Conservation (phyloP, 805 yeast species). For the Priceomyces medius region DNA sequence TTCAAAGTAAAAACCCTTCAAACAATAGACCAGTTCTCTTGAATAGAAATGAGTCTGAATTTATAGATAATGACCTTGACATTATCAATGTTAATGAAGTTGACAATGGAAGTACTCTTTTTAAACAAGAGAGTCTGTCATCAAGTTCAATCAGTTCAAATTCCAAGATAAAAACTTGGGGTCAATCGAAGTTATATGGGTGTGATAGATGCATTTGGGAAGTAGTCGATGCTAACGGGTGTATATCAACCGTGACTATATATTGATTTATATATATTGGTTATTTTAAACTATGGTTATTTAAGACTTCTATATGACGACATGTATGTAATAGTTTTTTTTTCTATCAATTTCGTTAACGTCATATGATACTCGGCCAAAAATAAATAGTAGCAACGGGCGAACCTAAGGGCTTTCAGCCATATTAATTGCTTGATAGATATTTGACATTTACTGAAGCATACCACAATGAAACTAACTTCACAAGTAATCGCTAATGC, state of each 20-base stretch:
- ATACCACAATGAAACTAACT: slow-evolving; percentile 39
- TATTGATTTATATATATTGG: slow-evolving; percentile 18
- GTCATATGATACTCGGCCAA: not conserved
- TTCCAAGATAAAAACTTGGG: slow-evolving; percentile 35
- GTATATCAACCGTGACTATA: slow-evolving; percentile 37
- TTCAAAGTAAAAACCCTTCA: slow-evolving; percentile 11
- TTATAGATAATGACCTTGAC: slow-evolving; percentile 36
- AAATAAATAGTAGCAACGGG: not conserved
- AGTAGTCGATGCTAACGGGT: slow-evolving; percentile 36
- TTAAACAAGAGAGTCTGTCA: slow-evolving; percentile 6
- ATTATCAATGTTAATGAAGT: slow-evolving; percentile 25
- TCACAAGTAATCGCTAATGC: slow-evolving; percentile 30
- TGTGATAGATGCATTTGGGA: slow-evolving; percentile 42
- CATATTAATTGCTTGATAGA: too few species aligned
- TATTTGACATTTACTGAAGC: too few species aligned
- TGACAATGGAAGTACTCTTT: slow-evolving; percentile 4
- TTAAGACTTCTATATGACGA: not conserved
- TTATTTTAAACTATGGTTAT: not conserved
- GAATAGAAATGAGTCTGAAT: slow-evolving; percentile 41
- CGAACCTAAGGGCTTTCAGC: too few species aligned
- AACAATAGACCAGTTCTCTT: slow-evolving; percentile 32
- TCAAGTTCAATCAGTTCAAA: slow-evolving; percentile 5
- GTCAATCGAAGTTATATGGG: slow-evolving; percentile 43
- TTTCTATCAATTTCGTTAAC: not conserved
- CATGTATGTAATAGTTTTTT: not conserved